Percentiles rank a stretch among this genome's conserved stretches.
Evolutionary conservation across 768 basidiomycete species (phyloP).

Genomic region (Kwoniella dejecticola): DNA sequence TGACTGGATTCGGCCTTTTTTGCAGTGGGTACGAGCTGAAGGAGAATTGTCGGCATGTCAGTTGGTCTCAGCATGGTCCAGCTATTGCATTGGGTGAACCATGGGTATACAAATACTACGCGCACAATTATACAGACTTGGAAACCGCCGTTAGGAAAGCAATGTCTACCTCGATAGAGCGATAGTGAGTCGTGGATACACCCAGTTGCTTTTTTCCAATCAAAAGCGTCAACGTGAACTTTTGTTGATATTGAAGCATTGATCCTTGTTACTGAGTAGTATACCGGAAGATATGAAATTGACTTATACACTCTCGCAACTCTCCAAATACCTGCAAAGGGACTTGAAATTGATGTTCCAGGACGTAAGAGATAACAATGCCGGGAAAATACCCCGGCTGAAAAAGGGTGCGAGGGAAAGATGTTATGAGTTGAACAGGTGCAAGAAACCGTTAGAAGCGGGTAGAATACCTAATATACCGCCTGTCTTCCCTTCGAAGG

Average conservation of each 20-base stretch:
- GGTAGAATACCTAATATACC: constrained; percentile 24
- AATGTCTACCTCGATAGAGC: constrained; percentile 38
- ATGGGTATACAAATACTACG: constrained; percentile 50
- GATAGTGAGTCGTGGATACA: constrained; percentile 39
- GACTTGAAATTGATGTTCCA: constrained; percentile 38
- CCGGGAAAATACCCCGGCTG: constrained; percentile 31
- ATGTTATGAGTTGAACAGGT: constrained; percentile 40
- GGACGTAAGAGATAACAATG: constrained; percentile 17
- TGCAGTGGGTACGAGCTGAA: not conserved
- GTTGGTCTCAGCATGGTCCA: constrained; percentile 48
- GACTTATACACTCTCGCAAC: constrained; percentile 24
- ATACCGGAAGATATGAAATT: constrained; percentile 51
- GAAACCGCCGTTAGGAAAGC: constrained; percentile 39
- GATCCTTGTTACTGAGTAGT: constrained; percentile 15
- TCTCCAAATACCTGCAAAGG: constrained; percentile 30
- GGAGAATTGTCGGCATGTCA: not conserved
- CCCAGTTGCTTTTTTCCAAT: not conserved
- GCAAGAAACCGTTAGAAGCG: constrained; percentile 13
- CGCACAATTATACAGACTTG: constrained; percentile 39
- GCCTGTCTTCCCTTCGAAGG: not conserved
- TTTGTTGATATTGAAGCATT: not conserved
- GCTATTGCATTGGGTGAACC: constrained; percentile 49
- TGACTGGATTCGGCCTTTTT: too few relatives aligned
- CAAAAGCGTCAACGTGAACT: not conserved
- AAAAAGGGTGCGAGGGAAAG: constrained; percentile 30